Conservation (phyloP, 257 asterid species). For the Datura wrightii region DNA sequence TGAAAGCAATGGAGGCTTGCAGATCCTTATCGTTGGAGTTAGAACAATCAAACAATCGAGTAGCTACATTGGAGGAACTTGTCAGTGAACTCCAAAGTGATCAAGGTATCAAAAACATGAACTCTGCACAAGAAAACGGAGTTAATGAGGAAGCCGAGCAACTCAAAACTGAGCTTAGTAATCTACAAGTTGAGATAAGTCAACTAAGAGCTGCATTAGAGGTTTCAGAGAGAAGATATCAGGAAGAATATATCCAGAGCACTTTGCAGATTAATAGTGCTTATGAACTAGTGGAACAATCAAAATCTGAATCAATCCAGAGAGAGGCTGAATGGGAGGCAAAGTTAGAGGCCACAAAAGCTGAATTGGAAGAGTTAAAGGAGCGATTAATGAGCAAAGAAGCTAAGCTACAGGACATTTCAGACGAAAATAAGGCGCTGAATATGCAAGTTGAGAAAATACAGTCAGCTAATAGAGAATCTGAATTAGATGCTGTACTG, state of each 20-base stretch:
- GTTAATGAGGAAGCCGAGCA: constrained; percentile 38
- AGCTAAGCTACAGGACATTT: constrained; percentile 20
- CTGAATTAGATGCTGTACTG: constrained; percentile 43
- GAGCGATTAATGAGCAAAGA: constrained; percentile 51
- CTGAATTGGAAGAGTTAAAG: constrained; percentile 59
- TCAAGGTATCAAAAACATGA: constrained; percentile 34
- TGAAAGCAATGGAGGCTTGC: constrained; percentile 47
- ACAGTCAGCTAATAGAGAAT: constrained; percentile 29
- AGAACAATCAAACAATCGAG: constrained; percentile 61
- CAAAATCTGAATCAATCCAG: constrained; percentile 50
- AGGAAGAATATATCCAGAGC: constrained; percentile 65
- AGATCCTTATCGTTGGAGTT: constrained; percentile 58
- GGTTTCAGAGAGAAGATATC: constrained; percentile 72
- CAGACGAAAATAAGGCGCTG: constrained; percentile 37
- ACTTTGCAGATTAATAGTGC: constrained; percentile 71
- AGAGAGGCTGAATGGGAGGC: constrained; percentile 69
- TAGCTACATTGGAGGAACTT: constrained; percentile 58
- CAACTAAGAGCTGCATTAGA: constrained; percentile 63
- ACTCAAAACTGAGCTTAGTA: constrained; percentile 44
- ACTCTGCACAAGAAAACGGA: constrained; percentile 37
- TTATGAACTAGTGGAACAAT: constrained; percentile 63
- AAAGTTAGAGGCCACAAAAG: constrained; percentile 46
- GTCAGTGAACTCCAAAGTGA: constrained; percentile 54
- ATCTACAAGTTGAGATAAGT: constrained; percentile 52
- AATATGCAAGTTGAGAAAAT: neutral